Conservation (phyloP, 2,329 filamentous ascomycete species). For the Microsporum ferrugineum region DNA sequence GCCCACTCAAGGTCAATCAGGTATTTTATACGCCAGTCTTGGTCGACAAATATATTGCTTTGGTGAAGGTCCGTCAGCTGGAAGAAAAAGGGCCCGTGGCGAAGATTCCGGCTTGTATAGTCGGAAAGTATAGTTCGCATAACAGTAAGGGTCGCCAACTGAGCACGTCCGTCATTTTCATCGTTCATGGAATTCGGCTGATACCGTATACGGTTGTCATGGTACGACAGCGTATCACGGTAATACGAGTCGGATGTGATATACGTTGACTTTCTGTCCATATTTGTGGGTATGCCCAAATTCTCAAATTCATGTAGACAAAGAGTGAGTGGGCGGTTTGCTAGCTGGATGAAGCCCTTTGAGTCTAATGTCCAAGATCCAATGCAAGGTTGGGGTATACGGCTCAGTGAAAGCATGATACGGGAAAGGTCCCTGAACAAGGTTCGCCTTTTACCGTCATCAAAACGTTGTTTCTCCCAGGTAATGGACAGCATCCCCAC, state of each 20-base stretch:
- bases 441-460: constrained; percentile 10
- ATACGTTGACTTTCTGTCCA: constrained; percentile 19
- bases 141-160: constrained; percentile 16
- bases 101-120: background rate
- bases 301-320: constrained; percentile 19
- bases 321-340: constrained; percentile 19
- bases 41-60: constrained; percentile 28
- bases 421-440: constrained; percentile 13
- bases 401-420: background rate
- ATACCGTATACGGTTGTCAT: constrained; percentile 20
- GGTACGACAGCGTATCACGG: constrained; percentile 18
- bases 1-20: constrained; percentile 28
- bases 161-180: background rate
- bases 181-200: constrained; percentile 19
- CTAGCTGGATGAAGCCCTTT: constrained; percentile 16
- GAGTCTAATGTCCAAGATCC: constrained; percentile 25
- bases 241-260: constrained; percentile 19
- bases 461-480: constrained; percentile 14
- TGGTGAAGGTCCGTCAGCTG: constrained; percentile 32
- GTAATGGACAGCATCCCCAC: constrained; percentile 18
- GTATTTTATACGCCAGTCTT: constrained; percentile 25
- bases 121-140: background rate
- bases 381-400: constrained; percentile 22
- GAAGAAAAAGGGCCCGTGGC: constrained; percentile 27
- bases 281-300: constrained; percentile 19